phyloP scores from a whole-genome alignment of 805 yeast genomes.

The Hanseniaspora clermontiae region DNA sequence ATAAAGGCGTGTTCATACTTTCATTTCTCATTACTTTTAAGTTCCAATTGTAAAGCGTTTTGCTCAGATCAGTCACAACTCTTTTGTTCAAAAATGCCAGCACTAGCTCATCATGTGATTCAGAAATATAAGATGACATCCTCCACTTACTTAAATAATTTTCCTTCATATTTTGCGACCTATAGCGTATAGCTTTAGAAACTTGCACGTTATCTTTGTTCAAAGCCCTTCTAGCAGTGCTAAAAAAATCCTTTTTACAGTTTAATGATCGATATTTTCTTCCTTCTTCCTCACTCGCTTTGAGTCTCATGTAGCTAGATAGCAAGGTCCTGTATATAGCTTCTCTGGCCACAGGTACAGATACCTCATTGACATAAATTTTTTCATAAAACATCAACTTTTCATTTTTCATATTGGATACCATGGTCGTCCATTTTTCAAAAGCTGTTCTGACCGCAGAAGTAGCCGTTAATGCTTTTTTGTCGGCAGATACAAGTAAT shows the following conservation, averaged over 20 bases:
- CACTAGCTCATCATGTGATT: not conserved
- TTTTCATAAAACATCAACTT: not conserved
- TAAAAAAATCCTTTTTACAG: not conserved
- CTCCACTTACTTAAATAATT: not conserved
- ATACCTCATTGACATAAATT: not conserved
- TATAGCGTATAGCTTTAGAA: not conserved
- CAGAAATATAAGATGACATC: not conserved
- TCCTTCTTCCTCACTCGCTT: not conserved
- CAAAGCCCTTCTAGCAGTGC: no score
- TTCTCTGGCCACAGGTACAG: not conserved
- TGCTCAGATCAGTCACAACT: not conserved
- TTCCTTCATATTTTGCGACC: not conserved
- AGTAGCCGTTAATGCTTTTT: not conserved
- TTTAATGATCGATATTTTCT: not conserved
- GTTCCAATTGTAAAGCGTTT: not conserved
- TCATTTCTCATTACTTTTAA: not conserved
- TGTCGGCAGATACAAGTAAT: not conserved
- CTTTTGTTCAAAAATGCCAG: not conserved
- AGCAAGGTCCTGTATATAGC: not conserved
- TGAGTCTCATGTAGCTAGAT: not conserved
- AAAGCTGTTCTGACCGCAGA: not conserved
- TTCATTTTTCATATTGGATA: not conserved
- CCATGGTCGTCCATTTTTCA: not conserved
- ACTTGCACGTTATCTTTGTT: no score
- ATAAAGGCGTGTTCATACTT: not conserved